A percentile compares a stretch with the other conserved stretches of the same genome.
Evolutionary conservation across 495 filamentous ascomycete genomes (phyloP).

Genomic region (Talaromyces adpressus): DNA sequence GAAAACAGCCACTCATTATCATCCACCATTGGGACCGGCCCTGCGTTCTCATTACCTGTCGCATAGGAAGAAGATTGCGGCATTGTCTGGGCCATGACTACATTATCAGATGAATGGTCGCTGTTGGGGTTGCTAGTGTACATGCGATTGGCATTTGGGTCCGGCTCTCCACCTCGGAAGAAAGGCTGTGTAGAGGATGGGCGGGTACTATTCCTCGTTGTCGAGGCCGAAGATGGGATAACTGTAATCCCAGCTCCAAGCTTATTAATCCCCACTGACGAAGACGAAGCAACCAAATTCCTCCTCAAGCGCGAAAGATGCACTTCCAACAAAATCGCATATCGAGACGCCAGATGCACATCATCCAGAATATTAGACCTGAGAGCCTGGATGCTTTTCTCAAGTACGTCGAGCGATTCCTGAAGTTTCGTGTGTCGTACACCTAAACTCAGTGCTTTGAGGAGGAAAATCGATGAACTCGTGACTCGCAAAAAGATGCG

Average conservation of each 20-base stretch:
- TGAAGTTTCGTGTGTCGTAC: conserved; percentile 40
- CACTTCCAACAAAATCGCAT: conserved; percentile 43
- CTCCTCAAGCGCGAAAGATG: conserved; percentile 38
- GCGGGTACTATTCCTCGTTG: conserved; percentile 2
- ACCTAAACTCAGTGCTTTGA: conserved; percentile 47
- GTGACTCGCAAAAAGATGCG: conserved; percentile 46
- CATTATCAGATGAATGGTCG: background rate
- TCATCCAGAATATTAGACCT: conserved; percentile 45
- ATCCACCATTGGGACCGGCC: background rate
- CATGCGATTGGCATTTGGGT: background rate
- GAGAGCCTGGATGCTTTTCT: conserved; percentile 39
- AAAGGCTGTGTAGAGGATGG: conserved; percentile 4
- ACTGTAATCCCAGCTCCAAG: background rate
- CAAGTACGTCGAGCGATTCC: conserved; percentile 41
- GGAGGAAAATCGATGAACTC: conserved; percentile 45
- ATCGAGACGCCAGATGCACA: conserved; percentile 45
- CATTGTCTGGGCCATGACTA: background rate
- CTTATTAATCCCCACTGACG: conserved; percentile 12
- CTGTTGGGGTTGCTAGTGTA: background rate
- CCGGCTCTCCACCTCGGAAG: background rate
- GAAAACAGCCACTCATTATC: conserved; percentile 43
- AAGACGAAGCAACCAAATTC: conserved; percentile 25
- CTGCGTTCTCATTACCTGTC: background rate
- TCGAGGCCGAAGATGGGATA: background rate
- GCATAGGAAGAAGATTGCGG: background rate